Conservation (phyloP, 2,329 filamentous ascomycete genomes). For the Paecilomyces sp. region DNA sequence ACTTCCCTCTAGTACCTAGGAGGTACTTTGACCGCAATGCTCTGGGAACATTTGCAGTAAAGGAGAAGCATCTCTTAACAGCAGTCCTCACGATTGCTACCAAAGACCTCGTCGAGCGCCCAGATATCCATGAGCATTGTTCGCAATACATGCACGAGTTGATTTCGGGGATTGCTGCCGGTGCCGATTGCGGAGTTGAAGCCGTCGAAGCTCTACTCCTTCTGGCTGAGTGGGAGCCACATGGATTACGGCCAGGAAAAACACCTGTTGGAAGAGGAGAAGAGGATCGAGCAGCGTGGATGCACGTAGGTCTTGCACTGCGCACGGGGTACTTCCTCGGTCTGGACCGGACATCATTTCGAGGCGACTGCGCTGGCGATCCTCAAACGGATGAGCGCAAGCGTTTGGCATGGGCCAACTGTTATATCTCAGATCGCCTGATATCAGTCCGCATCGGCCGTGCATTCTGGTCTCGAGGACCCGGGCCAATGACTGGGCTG, state of each 20-base stretch:
- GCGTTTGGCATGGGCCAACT: conserved; percentile 61
- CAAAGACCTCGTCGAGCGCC: conserved; percentile 60
- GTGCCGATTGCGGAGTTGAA: conserved; percentile 60
- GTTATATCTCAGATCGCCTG: conserved; percentile 60
- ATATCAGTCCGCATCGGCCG: conserved; percentile 66
- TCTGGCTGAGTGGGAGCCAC: conserved; percentile 67
- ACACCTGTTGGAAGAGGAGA: conserved; percentile 63
- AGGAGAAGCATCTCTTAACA: conserved; percentile 61
- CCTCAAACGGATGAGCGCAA: conserved; percentile 56
- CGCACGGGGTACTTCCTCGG: conserved; percentile 64
- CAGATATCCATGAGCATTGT: conserved; percentile 57
- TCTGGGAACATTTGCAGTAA: conserved; percentile 50
- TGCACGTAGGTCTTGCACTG: conserved; percentile 65
- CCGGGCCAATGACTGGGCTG: conserved; percentile 58
- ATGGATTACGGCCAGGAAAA: conserved; percentile 53
- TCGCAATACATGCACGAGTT: conserved; percentile 64
- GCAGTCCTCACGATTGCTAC: conserved; percentile 65
- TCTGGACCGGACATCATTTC: conserved; percentile 61
- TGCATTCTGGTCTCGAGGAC: conserved; percentile 67
- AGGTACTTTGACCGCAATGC: conserved; percentile 50
- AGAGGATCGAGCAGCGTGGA: conserved; percentile 69
- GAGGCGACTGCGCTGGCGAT: conserved; percentile 53
- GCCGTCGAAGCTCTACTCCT: conserved; percentile 64
- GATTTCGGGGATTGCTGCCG: conserved; percentile 60
- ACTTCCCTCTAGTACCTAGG: conserved; percentile 60